Evolutionary conservation across 2,329 filamentous ascomycete genomes (phyloP), one percentile per base, ranked within the genome.

Genomic region (Dothidotthia symphoricarpi): DNA sequence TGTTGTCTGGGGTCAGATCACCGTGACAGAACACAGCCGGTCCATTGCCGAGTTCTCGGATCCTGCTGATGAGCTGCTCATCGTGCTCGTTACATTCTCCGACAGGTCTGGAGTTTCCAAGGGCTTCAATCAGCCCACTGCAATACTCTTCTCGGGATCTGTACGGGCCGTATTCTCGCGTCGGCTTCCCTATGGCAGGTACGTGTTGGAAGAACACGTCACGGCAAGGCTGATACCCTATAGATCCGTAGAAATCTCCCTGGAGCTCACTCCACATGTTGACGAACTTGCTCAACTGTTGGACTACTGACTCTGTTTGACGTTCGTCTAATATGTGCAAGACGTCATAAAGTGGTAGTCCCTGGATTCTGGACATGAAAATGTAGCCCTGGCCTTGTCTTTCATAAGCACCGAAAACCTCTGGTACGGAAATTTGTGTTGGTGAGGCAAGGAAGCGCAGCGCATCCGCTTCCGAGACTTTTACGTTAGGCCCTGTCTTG

Each of bases 131-230:
- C 24, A 52, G 41, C 27, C 49, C 46, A 19, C 39, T 22, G 28
- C 31, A 47, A 29, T 50, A 45, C 34, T 47, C 46, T 32, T 11
- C 24, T 13, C 43, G 28, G 19, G 46, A 41, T 19, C 14, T 39
- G 15, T 36, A 52, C 3, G 41, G 43, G 9, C 49, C 41, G 25
- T 52, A 49, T 16, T 22, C 24, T n/a, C 35, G 28, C 3, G 38
- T 14, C 19, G 29, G 38, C 28, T 32, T 34, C 10, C 31, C 39
- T 16, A 15, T 16, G 5, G 38, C 16, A 35, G 37, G 34, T 12
- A 47, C 16, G 28, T 51, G 45, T 31, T 39, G 27, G 24, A 49
- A 51, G 25, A 49, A 47, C 11, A 49, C 36, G 41, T 51, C 49
- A 19, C 37, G 34, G 38, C 41, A 42, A 15, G 37, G 16, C 29